phyloP scores from a whole-genome alignment of 805 yeast species.

The Metschnikowia colocasiae region DNA sequence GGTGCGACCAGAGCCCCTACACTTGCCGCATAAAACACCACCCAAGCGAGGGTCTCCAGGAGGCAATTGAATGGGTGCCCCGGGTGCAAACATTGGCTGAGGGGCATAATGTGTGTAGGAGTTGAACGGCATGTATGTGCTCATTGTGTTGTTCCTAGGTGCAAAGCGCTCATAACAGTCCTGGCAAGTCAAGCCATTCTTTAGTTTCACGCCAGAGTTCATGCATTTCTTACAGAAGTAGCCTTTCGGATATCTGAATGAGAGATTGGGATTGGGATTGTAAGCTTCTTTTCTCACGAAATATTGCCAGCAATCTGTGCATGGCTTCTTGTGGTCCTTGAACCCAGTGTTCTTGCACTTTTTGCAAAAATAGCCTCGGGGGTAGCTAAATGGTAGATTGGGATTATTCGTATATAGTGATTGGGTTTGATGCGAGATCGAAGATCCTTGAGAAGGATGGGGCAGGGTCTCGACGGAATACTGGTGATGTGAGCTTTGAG shows the following conservation, averaged over 20 bases:
- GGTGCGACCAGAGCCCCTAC: constrained; percentile 61
- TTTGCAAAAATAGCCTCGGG: constrained; percentile 29
- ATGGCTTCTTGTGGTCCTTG: constrained; percentile 23
- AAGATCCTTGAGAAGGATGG: neutral
- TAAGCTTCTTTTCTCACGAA: constrained; percentile 30
- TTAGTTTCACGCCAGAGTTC: constrained; percentile 66
- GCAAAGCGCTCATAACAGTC: constrained; percentile 68
- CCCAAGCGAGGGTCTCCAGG: constrained; percentile 82
- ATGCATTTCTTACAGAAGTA: constrained; percentile 65
- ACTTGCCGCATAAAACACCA: constrained; percentile 68
- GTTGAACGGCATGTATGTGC: constrained; percentile 1
- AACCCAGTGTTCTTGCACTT: constrained; percentile 37
- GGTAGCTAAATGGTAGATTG: constrained; percentile 27
- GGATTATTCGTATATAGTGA: constrained; percentile 20
- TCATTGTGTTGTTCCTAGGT: constrained; percentile 29
- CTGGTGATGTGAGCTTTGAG: constrained; percentile 1
- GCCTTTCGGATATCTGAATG: constrained; percentile 64
- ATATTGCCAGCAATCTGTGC: constrained; percentile 30
- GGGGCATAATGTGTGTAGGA: constrained; percentile 4
- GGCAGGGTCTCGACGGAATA: neutral
- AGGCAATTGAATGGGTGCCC: constrained; percentile 40
- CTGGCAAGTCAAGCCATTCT: constrained; percentile 63
- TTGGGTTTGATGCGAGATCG: constrained; percentile 1
- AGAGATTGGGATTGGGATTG: constrained; percentile 48
- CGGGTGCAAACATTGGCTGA: constrained; percentile 14